Evolutionary conservation across 2,329 filamentous ascomycete genomes (phyloP), one percentile per base, ranked within the genome.

Genomic region (Diaporthe sp.): DNA sequence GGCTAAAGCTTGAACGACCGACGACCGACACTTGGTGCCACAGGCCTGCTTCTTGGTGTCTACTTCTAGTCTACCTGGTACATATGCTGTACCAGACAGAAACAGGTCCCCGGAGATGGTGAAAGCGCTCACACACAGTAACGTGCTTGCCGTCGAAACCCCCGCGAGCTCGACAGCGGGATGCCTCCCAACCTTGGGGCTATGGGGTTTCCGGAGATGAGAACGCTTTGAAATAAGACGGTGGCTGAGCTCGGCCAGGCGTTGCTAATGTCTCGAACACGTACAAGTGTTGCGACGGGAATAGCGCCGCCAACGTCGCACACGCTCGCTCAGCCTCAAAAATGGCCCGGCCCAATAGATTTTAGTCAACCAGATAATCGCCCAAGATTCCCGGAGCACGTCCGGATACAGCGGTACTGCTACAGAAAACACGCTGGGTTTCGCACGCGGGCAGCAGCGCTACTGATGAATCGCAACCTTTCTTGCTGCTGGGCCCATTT

Each of bases 281-380:
- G 60, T 47, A 42, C 44, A 55, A 17, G 49, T 57, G 58, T 63
- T 22, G 58, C 42, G 71, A 73, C 71, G 71, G 71, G 71, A 57
- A 55, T 63, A 65, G 58, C 60, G 55, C 47, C 51, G 58, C 55
- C 49, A 57, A 55, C 47, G 58, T 73, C 47, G 71, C 51, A 65
- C 71, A 63, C 25, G 42, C 51, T 70, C 65, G 61, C 58, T 73
- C 71, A 73, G 71, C 71, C 71, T 73, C 71, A 73, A 73, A 73
- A 61, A 34, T 34, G 49, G 51, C 47, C 71, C 71, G 71, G 51
- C 71, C 71, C 47, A 73, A 65, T 73, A 53, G 49, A 65, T 39
- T 55, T 42, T 65, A 25, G 37, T 58, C 71, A 73, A 73, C 37
- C 12, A 51, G 44, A 34, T 47, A 72, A 53, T 20, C 42, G 37